Percentiles rank a stretch among this genome's conserved stretches.
Evolutionary conservation across 179 eudicot species (phyloP).

Genomic region (Sideroxylon spinosum): DNA sequence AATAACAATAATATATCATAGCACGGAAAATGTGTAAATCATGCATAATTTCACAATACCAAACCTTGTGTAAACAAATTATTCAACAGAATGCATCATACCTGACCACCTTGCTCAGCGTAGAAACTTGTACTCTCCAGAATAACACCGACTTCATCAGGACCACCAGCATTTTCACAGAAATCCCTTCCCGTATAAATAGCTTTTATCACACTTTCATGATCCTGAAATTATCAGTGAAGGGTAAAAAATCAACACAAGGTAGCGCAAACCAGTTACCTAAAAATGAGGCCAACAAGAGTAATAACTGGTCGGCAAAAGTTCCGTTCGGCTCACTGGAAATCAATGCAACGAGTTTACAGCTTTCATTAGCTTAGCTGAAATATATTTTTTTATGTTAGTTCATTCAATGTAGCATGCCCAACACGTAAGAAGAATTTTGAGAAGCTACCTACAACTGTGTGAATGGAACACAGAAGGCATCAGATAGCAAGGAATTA

Average conservation of each 20-base stretch:
- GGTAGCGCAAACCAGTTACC: background rate
- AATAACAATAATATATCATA: no score
- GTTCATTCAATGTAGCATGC: no score
- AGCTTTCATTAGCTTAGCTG: background rate
- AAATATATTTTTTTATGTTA: background rate
- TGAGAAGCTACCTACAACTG: background rate
- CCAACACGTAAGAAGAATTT: background rate
- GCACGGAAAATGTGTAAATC: background rate
- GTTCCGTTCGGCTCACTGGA: background rate
- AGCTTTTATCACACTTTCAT: slow-evolving; percentile 71
- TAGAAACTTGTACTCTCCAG: slow-evolving; percentile 87
- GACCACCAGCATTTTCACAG: slow-evolving; percentile 55
- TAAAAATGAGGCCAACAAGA: background rate
- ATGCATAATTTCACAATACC: background rate
- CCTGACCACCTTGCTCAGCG: slow-evolving; percentile 99
- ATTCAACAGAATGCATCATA: slow-evolving; percentile 19
- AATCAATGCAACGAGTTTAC: slow-evolving; percentile 8
- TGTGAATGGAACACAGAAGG: background rate
- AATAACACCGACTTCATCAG: slow-evolving; percentile 71
- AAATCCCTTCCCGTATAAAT: slow-evolving; percentile 77
- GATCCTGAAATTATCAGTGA: slow-evolving; percentile 51
- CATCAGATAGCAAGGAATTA: background rate
- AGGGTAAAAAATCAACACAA: background rate
- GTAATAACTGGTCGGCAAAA: background rate
- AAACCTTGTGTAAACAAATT: background rate